Evolutionary conservation across 768 basidiomycete species (phyloP), one percentile per base, ranked within the genome.

Genomic region (Mrakia frigida): DNA sequence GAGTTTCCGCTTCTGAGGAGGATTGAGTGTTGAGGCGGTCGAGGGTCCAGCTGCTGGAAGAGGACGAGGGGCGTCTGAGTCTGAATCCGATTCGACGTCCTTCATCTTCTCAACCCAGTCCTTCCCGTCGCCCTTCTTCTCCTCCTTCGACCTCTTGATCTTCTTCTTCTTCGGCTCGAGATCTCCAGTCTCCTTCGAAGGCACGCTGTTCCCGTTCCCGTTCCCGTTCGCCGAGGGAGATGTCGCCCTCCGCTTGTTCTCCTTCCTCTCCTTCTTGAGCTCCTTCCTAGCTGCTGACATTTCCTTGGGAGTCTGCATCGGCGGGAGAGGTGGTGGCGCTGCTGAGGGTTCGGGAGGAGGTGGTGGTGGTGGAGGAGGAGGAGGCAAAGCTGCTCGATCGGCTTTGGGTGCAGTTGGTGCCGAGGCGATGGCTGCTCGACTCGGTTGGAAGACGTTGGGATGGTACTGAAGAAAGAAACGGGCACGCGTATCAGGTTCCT

Each of bases 401-500:
- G 52, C 31, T 28, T 59, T 59, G 70, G 53, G 50, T 14, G 6
- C 69, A 11, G 69, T 28, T 11, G 69, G 50, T 16, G 16, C 37
- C 2, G 4, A 18, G 43, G 43, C 3, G n/a, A 31, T 31, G 39
- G 21, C 14, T 0, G 11, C 46, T 50, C 13, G 46, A 50, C 25
- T 0, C 6, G 65, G 35, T 31, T 46, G 14, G 41, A 75, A 75
- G 31, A 70, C n/a, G 25, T 75, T 53, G 31, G 37, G 56, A 37
- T 68, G 52, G 41, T 60, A 75, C 74, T 75, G 56, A 7, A 25
- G 39, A 28, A 28, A 69, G 28, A 43, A 33, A n/a, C n/a, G n/a
- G n/a, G n/a, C n/a, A 25, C 41, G 69, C 28, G 43, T n/a, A n/a
- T 41, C 39, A 31, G 43, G n/a, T n/a, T 52, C n/a, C 2, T 18